Base-by-base conservation (phyloP, 179 eudicot species). In the Carnegiea gigantea region DNA sequence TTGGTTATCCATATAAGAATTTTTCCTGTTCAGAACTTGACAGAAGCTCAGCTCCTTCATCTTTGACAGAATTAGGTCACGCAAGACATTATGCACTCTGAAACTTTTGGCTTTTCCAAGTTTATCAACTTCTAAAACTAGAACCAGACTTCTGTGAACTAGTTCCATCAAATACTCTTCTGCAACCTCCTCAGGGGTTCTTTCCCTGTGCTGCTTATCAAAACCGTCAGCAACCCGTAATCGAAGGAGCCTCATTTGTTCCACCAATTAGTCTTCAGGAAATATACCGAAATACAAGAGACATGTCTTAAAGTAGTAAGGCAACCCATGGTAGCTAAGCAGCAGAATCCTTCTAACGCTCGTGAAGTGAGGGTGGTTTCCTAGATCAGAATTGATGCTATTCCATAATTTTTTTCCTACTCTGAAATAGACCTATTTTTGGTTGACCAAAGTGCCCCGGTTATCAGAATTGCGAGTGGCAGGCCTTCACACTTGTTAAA, bases 221-320 rank as follows among this genome's bases (percentile, higher is more conserved):
- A 86, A 88, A 75, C 90, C 83, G 76, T 88, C 89, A 5, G 90
- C 89, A 1, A 88, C 82, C 89, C 90, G 86, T 10, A 81, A 44
- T 18, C 85, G 80, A n/a, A 86, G 26, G 26, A 86, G 51, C 38
- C 74, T 81, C 4, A 24, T 77, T 21, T 62, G 68, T 6, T 21
- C 36, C 30, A 78, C 43, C 43, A 46, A 13, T 59, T 23, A 9
- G 6, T 46, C 84, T 73, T 85, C 83, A 5, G 91, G 86, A 53
- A 83, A 85, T 20, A 84, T 60, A 80, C 88, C 60, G 26, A 87
- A 76, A 67, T 87, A 87, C 78, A 89, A 78, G 65, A 87, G 80
- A 75, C 89, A 89, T 21, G 21, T 11, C 83, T 77, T 83, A 4
- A 83, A 85, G 82, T 82, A 12, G 64, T 13, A 36, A 5, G 88